Evolutionary conservation across 108 stramenopile species (phyloP), one percentile per base, ranked within the genome.

Genomic region (Epithemia pelagica): DNA sequence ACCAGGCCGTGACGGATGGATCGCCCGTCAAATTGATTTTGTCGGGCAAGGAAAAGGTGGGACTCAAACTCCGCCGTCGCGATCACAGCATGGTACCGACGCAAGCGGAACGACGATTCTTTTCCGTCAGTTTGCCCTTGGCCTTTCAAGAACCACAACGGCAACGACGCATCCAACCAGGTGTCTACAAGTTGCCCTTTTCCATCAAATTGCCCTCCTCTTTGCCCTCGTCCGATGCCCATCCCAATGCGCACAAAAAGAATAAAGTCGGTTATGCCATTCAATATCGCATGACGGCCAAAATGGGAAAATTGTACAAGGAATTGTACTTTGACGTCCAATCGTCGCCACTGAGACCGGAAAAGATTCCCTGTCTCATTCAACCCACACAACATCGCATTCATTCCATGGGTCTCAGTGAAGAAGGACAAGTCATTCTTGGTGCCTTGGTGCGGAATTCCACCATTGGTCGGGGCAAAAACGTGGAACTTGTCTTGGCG

Each of bases 381-480:
- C 67, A 74, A 63, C 73, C 67, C n/a, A 29, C 52, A 22, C 66
- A 66, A 29, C 30, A 31, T 56, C 52, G 46, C 1, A 32, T 46
- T 46, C 37, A 64, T 5, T 52, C 37, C 1, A 19, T 74, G n/a
- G 68, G 74, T 51, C 27, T 64, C 3, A 70, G 52, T 27, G 68
- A 58, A 28, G 26, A 58, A 27, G 77, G 77, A 3, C 27, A 30
- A 37, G 56, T 79, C 0, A 69, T 59, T 10, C 46, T 76, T 46
- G 78, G 68, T 0, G 75, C 72, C 2, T 66, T 59, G 18, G 63
- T 75, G 0, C 52, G 54, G 18, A 67, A 79, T 67, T 65, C 75
- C 27, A 52, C 72, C 46, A 37, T 79, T 2, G 54, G 61, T 3
- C 32, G 63, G 15, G 78, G 78, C 0, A 54, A 69, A 31, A 57